phyloP scores from a whole-genome alignment of 2,329 filamentous ascomycete species.

The Leptosphaerulina australis region DNA sequence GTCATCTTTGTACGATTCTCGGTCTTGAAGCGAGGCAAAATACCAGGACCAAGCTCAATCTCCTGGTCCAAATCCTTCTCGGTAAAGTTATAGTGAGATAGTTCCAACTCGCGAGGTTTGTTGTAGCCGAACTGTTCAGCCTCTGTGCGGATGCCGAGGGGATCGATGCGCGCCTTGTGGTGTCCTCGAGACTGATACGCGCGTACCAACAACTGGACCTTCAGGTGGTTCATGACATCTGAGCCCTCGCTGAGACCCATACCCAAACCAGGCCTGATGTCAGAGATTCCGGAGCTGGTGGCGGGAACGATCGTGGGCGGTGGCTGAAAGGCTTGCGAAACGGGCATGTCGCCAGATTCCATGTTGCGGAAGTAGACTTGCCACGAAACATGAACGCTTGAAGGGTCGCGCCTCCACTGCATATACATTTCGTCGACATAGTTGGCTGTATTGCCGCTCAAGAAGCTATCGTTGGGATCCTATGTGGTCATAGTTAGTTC shows the following conservation, averaged over 20 bases:
- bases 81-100: slow-evolving; percentile 93
- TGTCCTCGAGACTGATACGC: slow-evolving; percentile 98
- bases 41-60: slow-evolving; percentile 90
- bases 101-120: slow-evolving; percentile 88
- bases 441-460: slow-evolving; percentile 95
- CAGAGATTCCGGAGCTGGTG: slow-evolving; percentile 75
- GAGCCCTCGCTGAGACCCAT: slow-evolving; percentile 71
- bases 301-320: slow-evolving; percentile 89
- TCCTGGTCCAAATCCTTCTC: slow-evolving; percentile 93
- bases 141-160: slow-evolving; percentile 88
- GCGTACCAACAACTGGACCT: slow-evolving; percentile 95
- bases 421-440: slow-evolving; percentile 99
- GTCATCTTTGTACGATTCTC: slow-evolving; percentile 94
- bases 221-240: slow-evolving; percentile 93
- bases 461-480: slow-evolving; percentile 94
- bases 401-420: slow-evolving; percentile 92
- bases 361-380: slow-evolving; percentile 99
- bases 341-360: slow-evolving; percentile 97
- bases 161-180: slow-evolving; percentile 97
- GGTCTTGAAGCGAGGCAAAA: slow-evolving; percentile 89
- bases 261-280: slow-evolving; percentile 71
- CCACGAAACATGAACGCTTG: slow-evolving; percentile 96
- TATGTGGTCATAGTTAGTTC: slow-evolving; percentile 46
- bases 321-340: slow-evolving; percentile 94
- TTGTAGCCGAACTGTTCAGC: slow-evolving; percentile 81